Conservation (phyloP, 352 stramenopile species). For the Phytophthora cactorum region DNA sequence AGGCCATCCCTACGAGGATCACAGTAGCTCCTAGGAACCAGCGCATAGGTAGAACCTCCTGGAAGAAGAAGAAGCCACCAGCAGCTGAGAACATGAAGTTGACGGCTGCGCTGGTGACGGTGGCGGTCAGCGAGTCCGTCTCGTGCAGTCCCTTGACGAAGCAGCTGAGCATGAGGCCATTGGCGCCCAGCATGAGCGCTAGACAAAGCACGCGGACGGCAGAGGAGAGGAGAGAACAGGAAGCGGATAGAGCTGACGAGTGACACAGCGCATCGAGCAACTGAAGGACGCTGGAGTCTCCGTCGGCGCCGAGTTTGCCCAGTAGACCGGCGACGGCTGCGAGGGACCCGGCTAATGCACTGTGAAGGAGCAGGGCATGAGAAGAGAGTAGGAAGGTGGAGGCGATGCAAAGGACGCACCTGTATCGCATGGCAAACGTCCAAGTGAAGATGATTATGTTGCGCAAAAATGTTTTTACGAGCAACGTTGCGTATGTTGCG, state of each 20-base stretch:
- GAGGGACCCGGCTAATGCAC: slow-evolving; percentile 63
- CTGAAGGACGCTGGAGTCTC: slow-evolving; percentile 36
- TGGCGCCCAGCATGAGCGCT: slow-evolving; percentile 71
- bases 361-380: slow-evolving; percentile 17
- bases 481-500: neutral
- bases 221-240: slow-evolving; percentile 23
- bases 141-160: slow-evolving; percentile 86
- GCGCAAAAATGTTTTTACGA: neutral
- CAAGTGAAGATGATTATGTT: slow-evolving; percentile 6
- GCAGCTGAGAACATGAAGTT: slow-evolving; percentile 86
- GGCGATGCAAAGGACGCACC: slow-evolving; percentile 5
- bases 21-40: slow-evolving; percentile 81
- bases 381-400: neutral
- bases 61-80: slow-evolving; percentile 65
- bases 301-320: slow-evolving; percentile 63
- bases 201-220: slow-evolving; percentile 61
- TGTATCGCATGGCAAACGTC: slow-evolving; percentile 17
- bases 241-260: slow-evolving; percentile 11
- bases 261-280: slow-evolving; percentile 34
- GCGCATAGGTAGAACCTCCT: slow-evolving; percentile 67
- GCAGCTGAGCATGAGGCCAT: slow-evolving; percentile 81
- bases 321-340: slow-evolving; percentile 60
- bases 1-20: slow-evolving; percentile 73
- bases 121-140: slow-evolving; percentile 87
- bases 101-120: slow-evolving; percentile 76